A percentile compares a stretch with the other conserved stretches of the same genome.
phyloP scores from a whole-genome alignment of 2,329 filamentous ascomycete genomes.

The Lojkania enalia region DNA sequence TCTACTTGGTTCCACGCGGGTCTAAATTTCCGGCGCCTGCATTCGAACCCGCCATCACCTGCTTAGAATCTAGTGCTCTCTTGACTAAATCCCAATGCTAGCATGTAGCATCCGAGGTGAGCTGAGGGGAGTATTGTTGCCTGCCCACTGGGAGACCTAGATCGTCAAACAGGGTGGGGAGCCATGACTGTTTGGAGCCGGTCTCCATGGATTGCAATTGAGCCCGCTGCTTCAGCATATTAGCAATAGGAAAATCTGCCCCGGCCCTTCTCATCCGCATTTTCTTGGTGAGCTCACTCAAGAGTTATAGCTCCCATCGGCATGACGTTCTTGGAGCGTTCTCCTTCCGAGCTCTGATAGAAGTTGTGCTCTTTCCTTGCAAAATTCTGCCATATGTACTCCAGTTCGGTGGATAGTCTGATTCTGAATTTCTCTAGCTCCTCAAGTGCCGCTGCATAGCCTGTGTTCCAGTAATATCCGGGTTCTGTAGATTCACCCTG shows the following conservation, averaged over 20 bases:
- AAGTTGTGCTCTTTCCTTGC: constrained; percentile 21
- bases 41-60: no score
- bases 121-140: no score
- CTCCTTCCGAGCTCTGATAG: constrained; percentile 16
- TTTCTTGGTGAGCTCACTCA: not conserved
- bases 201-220: not conserved
- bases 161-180: no score
- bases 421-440: constrained; percentile 15
- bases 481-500: constrained; percentile 17
- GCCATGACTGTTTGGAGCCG: constrained; percentile 16
- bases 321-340: constrained; percentile 17
- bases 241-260: not conserved
- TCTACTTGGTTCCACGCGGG: no score
- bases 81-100: no score
- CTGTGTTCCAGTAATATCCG: constrained; percentile 12
- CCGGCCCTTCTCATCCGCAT: not conserved
- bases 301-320: constrained; percentile 3
- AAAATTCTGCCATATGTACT: constrained; percentile 21
- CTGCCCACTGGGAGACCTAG: no score
- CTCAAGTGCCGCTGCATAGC: constrained; percentile 20
- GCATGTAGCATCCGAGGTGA: no score
- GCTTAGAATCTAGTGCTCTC: no score
- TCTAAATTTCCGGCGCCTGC: no score
- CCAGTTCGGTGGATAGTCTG: constrained; percentile 13
- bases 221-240: not conserved